A percentile compares a stretch with the other conserved stretches of the same genome.
Evolutionary conservation across 2,329 filamentous ascomycete species (phyloP).

Genomic region (Penicillium sp.): DNA sequence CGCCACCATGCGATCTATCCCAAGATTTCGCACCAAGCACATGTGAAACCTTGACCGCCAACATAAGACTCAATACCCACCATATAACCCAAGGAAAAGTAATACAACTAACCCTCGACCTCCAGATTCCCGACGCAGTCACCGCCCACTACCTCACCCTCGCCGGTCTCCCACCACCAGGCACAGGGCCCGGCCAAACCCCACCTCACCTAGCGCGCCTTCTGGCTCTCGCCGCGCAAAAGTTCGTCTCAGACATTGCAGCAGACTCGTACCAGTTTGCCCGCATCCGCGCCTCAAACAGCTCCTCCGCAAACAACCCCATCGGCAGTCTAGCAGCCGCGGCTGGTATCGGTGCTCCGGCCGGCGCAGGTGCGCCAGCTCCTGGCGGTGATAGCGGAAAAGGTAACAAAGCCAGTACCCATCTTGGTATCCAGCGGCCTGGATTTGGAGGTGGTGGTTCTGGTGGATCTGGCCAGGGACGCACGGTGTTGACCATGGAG

Average conservation of each 20-base stretch:
- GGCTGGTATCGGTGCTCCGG: constrained; percentile 52
- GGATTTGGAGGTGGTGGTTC: constrained; percentile 86
- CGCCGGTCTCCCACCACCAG: constrained; percentile 84
- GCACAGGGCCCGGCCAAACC: constrained; percentile 72
- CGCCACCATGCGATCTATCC: neutral
- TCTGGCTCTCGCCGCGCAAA: constrained; percentile 95
- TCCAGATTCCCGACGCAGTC: constrained; percentile 90
- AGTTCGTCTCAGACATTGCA: constrained; percentile 96
- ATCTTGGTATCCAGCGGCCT: constrained; percentile 71
- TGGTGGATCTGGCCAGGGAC: constrained; percentile 75
- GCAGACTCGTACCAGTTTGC: constrained; percentile 98
- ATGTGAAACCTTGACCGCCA: neutral
- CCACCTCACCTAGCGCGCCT: constrained; percentile 85
- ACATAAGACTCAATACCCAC: neutral
- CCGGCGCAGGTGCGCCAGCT: constrained; percentile 54
- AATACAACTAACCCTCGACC: constrained; percentile 11
- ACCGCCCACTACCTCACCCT: constrained; percentile 98
- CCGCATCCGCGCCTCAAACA: constrained; percentile 89
- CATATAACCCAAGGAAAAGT: neutral
- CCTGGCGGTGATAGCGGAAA: constrained; percentile 43
- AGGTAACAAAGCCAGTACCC: constrained; percentile 50
- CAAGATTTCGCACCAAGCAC: neutral
- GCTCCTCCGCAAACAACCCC: constrained; percentile 79
- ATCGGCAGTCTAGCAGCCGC: constrained; percentile 80
- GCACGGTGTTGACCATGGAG: constrained; percentile 97